Percentiles rank a stretch among this genome's conserved stretches.
Conservation (phyloP, 139 green algal genomes). For the Auxenochlorella pyrenoidosa region DNA sequence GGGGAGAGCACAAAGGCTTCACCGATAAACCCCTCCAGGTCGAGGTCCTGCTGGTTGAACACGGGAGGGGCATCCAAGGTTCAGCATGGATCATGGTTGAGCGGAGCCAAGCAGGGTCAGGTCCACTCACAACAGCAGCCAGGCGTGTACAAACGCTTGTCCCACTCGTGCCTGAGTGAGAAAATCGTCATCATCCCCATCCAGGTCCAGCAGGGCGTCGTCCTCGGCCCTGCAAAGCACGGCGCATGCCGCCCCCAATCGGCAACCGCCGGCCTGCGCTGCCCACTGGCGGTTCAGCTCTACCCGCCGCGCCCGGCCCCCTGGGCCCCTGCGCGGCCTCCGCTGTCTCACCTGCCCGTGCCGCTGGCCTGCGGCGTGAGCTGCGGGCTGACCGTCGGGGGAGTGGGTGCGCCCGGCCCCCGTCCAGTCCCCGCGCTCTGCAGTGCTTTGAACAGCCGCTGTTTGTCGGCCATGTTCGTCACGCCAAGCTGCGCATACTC, state of each 20-base stretch:
- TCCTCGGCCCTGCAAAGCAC: slow-evolving; percentile 16
- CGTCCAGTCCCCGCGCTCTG: not conserved
- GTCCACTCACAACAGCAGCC: too few species aligned
- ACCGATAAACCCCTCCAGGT: slow-evolving; percentile 28
- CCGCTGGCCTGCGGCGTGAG: slow-evolving; percentile 15
- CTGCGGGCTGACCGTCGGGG: not conserved
- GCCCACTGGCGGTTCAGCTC: not conserved
- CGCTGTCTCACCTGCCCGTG: not conserved
- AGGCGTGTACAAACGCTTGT: too few species aligned
- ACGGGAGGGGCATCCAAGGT: too few species aligned
- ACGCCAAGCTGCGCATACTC: slow-evolving; percentile 80
- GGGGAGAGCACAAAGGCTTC: slow-evolving; percentile 4
- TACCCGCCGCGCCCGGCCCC: not conserved
- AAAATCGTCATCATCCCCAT: slow-evolving; percentile 77
- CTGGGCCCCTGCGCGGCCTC: not conserved
- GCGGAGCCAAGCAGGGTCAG: too few species aligned
- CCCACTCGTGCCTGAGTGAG: slow-evolving; percentile 31
- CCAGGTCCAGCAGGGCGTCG: slow-evolving; percentile 78
- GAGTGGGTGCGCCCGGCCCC: not conserved
- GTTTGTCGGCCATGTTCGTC: slow-evolving; percentile 79
- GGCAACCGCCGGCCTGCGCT: not conserved
- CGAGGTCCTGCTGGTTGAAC: slow-evolving; percentile 33
- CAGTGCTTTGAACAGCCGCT: slow-evolving; percentile 76
- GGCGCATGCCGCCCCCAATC: not conserved
- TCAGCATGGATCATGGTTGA: too few species aligned